phyloP scores from a whole-genome alignment of 1,284 basidiomycete genomes.

The Microbotryum intermedium region DNA sequence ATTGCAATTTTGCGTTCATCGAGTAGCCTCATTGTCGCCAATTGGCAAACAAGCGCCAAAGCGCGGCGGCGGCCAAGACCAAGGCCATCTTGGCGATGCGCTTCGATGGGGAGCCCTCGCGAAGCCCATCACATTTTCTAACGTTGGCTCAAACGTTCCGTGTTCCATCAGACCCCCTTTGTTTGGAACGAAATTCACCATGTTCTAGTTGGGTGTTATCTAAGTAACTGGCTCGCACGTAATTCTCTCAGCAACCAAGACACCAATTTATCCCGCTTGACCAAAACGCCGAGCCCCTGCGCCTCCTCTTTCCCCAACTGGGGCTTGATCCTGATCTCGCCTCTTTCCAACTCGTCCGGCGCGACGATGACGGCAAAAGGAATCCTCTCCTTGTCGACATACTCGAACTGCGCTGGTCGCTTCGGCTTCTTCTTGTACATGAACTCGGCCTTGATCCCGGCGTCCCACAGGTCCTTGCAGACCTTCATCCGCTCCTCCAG shows the following conservation, averaged over 20 bases:
- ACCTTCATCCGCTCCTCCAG: slow-evolving; percentile 77
- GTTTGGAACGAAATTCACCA: too few relatives aligned
- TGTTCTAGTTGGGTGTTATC: too few relatives aligned
- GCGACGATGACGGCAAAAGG: slow-evolving; percentile 88
- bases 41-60: too few relatives aligned
- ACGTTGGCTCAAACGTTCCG: too few relatives aligned
- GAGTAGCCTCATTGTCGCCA: too few relatives aligned
- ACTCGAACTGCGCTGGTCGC: slow-evolving; percentile 71
- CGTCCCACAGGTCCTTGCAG: slow-evolving; percentile 71
- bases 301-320: slow-evolving; percentile 60
- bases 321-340: slow-evolving; percentile 82
- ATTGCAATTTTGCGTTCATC: too few relatives aligned
- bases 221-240: too few relatives aligned
- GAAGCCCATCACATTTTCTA: too few relatives aligned
- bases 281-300: slow-evolving; percentile 17
- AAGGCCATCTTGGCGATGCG: too few relatives aligned
- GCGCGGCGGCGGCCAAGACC: too few relatives aligned
- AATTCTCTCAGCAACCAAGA: background rate
- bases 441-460: slow-evolving; percentile 90
- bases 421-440: slow-evolving; percentile 90
- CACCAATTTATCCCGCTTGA: slow-evolving; percentile 11
- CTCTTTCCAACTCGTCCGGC: slow-evolving; percentile 71
- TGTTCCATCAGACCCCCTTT: too few relatives aligned
- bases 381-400: slow-evolving; percentile 83
- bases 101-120: too few relatives aligned